phyloP scores from a whole-genome alignment of 129 eudicot genomes.

The Sambucus nigra region DNA sequence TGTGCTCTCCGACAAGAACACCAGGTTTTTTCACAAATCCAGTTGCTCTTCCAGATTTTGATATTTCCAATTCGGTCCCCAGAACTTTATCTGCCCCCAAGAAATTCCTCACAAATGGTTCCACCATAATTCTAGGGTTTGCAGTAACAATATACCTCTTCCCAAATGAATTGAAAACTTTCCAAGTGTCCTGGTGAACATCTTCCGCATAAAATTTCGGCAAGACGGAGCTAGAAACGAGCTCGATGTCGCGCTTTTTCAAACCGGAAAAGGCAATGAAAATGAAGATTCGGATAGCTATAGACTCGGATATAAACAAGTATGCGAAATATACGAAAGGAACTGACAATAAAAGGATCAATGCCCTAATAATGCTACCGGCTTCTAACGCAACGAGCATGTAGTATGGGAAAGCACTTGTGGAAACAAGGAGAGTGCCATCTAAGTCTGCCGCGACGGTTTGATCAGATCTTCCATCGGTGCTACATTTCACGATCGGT shows the following conservation, averaged over 20 bases:
- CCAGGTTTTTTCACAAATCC: slow-evolving; percentile 70
- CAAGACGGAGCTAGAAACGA: slow-evolving; percentile 66
- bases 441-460: slow-evolving; percentile 62
- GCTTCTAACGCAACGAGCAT: slow-evolving; percentile 79
- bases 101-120: slow-evolving; percentile 48
- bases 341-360: slow-evolving; percentile 28
- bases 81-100: slow-evolving; percentile 78
- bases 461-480: slow-evolving; percentile 36
- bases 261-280: slow-evolving; percentile 57
- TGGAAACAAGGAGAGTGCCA: slow-evolving; percentile 58
- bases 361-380: slow-evolving; percentile 61
- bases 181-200: slow-evolving; percentile 65
- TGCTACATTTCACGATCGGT: slow-evolving; percentile 40
- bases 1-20: slow-evolving; percentile 52
- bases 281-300: slow-evolving; percentile 33
- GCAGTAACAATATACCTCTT: slow-evolving; percentile 72
- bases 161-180: slow-evolving; percentile 68
- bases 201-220: slow-evolving; percentile 84
- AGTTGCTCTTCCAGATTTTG: slow-evolving; percentile 56
- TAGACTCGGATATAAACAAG: slow-evolving; percentile 37
- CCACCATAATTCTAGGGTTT: slow-evolving; percentile 77
- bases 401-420: slow-evolving; percentile 64
- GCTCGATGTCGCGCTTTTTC: slow-evolving; percentile 53
- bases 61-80: slow-evolving; percentile 67
- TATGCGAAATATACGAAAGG: slow-evolving; percentile 49